phyloP scores from a whole-genome alignment of 768 basidiomycete species.

The Dioszegia crocea region DNA sequence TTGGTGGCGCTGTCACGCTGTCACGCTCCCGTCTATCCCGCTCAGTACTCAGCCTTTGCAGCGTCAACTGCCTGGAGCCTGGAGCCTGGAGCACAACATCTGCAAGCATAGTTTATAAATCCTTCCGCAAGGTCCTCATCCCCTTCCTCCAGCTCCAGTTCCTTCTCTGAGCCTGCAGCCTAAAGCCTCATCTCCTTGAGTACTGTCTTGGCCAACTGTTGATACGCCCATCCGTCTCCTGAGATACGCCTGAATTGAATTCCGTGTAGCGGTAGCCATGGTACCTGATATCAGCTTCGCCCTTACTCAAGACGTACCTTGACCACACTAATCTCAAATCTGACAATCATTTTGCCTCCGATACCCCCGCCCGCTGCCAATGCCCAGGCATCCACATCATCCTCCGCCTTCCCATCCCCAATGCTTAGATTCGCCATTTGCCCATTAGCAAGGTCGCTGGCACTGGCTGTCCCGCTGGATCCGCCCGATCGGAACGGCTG shows the following conservation, averaged over 20 bases:
- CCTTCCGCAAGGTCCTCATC: no score
- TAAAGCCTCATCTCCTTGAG: slow-evolving; percentile 44
- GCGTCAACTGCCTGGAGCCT: no score
- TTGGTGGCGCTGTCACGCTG: no score
- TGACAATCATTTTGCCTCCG: slow-evolving; percentile 74
- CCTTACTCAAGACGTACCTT: slow-evolving; percentile 62
- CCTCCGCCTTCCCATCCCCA: slow-evolving; percentile 23
- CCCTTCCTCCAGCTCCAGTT: not conserved
- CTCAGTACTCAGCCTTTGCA: no score
- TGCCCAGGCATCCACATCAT: slow-evolving; percentile 49
- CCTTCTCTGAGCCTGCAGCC: not conserved
- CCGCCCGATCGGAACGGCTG: slow-evolving; percentile 9
- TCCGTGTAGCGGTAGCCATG: slow-evolving; percentile 86
- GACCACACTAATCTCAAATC: slow-evolving; percentile 95
- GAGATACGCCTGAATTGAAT: slow-evolving; percentile 82
- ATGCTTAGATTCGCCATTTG: slow-evolving; percentile 1
- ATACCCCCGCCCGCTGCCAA: slow-evolving; percentile 51
- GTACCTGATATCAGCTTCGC: slow-evolving; percentile 59
- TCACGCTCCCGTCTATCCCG: no score
- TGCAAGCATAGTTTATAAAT: no score
- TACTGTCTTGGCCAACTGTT: slow-evolving; percentile 66
- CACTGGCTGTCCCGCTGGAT: slow-evolving; percentile 24
- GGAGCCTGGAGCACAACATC: no score
- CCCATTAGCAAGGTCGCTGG: slow-evolving; percentile 14
- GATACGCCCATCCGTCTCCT: slow-evolving; percentile 72